Conservation (phyloP, 495 filamentous ascomycete species). For the Daldinia grandis region DNA sequence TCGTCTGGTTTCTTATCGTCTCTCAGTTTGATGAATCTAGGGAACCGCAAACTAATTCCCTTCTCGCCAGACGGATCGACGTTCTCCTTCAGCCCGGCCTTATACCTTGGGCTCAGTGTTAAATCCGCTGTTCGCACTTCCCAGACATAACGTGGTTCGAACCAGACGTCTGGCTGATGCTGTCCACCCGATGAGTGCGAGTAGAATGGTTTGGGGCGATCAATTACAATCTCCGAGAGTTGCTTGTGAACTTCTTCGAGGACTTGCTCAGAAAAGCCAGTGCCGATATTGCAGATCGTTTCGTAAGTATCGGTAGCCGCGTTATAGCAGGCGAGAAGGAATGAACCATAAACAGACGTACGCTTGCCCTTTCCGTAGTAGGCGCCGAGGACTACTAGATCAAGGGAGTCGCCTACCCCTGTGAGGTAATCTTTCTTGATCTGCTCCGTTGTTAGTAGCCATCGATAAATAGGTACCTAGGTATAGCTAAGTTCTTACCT, state of each 20-base stretch:
- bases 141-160: constrained; percentile 94
- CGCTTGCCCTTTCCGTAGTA: constrained; percentile 96
- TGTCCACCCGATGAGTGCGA: constrained; percentile 81
- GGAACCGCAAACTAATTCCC: constrained; percentile 89
- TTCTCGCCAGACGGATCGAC: constrained; percentile 76
- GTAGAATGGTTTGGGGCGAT: constrained; percentile 93
- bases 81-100: constrained; percentile 73
- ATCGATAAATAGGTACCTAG: not conserved
- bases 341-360: constrained; percentile 92
- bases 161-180: constrained; percentile 98
- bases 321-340: constrained; percentile 95
- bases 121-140: constrained; percentile 97
- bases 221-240: constrained; percentile 77
- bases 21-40: constrained; percentile 84
- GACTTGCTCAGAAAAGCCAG: constrained; percentile 88
- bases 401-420: constrained; percentile 92
- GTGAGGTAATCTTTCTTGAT: constrained; percentile 98
- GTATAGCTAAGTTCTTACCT: constrained; percentile 61
- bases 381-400: constrained; percentile 93
- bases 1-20: constrained; percentile 96
- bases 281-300: constrained; percentile 97
- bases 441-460: constrained; percentile 51
- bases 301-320: constrained; percentile 79
- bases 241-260: constrained; percentile 82
- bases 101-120: constrained; percentile 90